phyloP scores from a whole-genome alignment of 768 basidiomycete species.

The Naganishia vaughanmartiniae region DNA sequence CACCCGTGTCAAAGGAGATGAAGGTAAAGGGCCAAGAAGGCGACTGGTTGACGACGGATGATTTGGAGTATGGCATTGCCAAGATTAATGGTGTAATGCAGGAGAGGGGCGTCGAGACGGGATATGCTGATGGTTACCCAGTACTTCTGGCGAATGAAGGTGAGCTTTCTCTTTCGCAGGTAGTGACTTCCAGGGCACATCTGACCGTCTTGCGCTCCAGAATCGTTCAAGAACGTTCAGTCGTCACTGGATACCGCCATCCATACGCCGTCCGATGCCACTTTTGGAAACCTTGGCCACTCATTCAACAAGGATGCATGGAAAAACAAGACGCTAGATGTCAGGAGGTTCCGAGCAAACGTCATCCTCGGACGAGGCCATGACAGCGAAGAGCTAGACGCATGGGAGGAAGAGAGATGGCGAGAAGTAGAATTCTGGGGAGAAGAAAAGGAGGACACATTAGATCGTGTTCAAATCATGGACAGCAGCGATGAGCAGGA shows the following conservation, averaged over 20 bases:
- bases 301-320: slow-evolving; percentile 25
- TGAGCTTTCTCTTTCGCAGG: not conserved
- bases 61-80: slow-evolving; percentile 11
- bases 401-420: slow-evolving; percentile 30
- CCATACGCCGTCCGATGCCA: not conserved
- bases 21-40: not conserved
- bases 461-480: not conserved
- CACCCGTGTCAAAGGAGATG: not conserved
- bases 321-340: slow-evolving; percentile 7
- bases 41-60: slow-evolving; percentile 11
- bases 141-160: slow-evolving; percentile 29
- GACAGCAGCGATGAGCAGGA: not conserved
- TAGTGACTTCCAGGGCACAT: not conserved
- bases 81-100: not conserved
- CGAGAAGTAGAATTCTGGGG: slow-evolving; percentile 27
- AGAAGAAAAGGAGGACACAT: not conserved
- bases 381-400: not conserved
- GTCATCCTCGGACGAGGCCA: slow-evolving; percentile 18
- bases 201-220: not conserved
- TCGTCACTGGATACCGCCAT: slow-evolving; percentile 3
- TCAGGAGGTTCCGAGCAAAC: slow-evolving; percentile 26
- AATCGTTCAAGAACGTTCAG: slow-evolving; percentile 21
- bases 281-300: slow-evolving; percentile 17
- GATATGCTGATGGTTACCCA: slow-evolving; percentile 32
- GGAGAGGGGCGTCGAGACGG: slow-evolving; percentile 14